A percentile compares a stretch with the other conserved stretches of the same genome.
phyloP scores from a whole-genome alignment of 2,329 filamentous ascomycete genomes.

The Cordyceps cateniannulata region DNA sequence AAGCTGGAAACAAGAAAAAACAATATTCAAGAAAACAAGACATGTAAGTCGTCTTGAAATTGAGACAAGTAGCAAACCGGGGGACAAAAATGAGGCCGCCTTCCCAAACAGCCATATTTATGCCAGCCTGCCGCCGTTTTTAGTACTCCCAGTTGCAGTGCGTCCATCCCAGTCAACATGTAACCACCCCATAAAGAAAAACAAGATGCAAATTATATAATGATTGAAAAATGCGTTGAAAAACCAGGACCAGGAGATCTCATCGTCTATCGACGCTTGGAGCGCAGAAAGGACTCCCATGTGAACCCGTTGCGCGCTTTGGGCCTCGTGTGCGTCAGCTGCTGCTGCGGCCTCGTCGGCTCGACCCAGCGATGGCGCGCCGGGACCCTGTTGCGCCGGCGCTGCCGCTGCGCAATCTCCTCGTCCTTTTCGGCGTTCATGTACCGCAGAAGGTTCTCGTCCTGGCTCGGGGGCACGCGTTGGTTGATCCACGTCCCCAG shows the following conservation, averaged over 20 bases:
- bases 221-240: background rate
- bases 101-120: too few relatives aligned
- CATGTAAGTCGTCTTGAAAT: background rate
- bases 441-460: conserved; percentile 26
- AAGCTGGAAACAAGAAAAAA: background rate
- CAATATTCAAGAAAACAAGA: background rate
- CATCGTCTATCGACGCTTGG: conserved; percentile 19
- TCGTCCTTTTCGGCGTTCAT: conserved; percentile 15
- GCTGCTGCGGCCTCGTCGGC: conserved; percentile 13
- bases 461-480: conserved; percentile 34
- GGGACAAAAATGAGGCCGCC: background rate
- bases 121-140: background rate
- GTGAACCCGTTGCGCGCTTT: conserved; percentile 15
- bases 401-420: background rate
- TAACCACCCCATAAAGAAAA: background rate
- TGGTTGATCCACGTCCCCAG: conserved; percentile 23
- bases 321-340: conserved; percentile 7
- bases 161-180: background rate
- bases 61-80: background rate
- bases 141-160: background rate
- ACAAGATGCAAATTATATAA: background rate
- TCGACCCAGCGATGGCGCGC: conserved; percentile 18
- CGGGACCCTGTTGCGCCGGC: background rate
- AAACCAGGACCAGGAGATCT: background rate
- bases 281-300: conserved; percentile 20